Base-by-base conservation (phyloP, 2,329 filamentous ascomycete genomes). In the Botrytis deweyae region DNA sequence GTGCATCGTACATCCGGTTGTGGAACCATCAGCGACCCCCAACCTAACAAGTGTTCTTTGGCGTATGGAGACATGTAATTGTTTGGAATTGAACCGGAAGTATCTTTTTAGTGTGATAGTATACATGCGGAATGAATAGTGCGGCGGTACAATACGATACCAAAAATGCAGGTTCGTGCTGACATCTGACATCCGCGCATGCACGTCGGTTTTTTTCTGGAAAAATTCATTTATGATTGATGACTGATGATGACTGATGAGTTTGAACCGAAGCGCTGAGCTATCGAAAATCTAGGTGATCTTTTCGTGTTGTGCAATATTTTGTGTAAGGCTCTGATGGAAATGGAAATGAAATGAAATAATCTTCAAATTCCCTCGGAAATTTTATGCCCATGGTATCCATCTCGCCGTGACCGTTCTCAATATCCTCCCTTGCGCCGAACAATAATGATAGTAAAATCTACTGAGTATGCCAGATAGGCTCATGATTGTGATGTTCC, bases 401-500 rank as follows among this genome's bases (percentile, higher is more conserved):
- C 29, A 46, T 62, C 38, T 40, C 42, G 58, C 46, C 42, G 25
- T 59, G n/a, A 71, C 46, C 38, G 20, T 42, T 18, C 12, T 55
- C 70, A 65, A 44, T 58, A 3, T 44, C 61, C 58, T 25, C 38
- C 66, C 29, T 9, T 36, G 25, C n/a, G 20, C 67, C 55, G 46
- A 33, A 38, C 42, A 46, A 8, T 38, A n/a, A 29, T 36, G 44
- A 25, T 65, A 58, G 33, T 38, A 16, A 42, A 46, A 44, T 61
- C 12, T 36, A 72, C 73, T 71, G 76, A 52, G 70, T 77, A 66
- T 65, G 62, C 75, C 74, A 77, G 29, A 76, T 65, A 59, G 70
- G 71, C 52, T 77, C 73, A 36, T 74, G 73, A 62, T 64, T 63
- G 33, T 75, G 72, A 63, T 72, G 36, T 33, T 73, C 59, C n/a